Evolutionary conservation across 345 rosid genomes (phyloP).

Genomic region (Aquilaria sinensis): DNA sequence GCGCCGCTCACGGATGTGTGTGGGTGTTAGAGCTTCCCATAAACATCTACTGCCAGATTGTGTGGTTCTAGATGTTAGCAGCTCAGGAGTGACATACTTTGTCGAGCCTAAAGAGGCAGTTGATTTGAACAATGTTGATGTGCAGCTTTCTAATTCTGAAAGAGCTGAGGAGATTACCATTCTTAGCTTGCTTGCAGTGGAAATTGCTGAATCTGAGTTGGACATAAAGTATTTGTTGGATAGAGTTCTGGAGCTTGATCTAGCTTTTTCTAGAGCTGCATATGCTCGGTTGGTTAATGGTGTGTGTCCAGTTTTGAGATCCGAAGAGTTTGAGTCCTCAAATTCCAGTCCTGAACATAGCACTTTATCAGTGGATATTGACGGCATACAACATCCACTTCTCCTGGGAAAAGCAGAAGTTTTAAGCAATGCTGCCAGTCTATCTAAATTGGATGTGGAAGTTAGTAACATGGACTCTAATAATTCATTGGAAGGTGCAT

Average conservation of each 20-base stretch:
- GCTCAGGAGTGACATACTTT: constrained; percentile 86
- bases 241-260: constrained; percentile 58
- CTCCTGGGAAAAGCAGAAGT: constrained; percentile 37
- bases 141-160: constrained; percentile 58
- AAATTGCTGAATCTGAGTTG: constrained; percentile 44
- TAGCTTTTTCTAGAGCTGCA: constrained; percentile 90
- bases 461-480: constrained; percentile 16
- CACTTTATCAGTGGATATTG: constrained; percentile 49
- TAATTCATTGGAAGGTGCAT: constrained; percentile 16
- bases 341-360: constrained; percentile 16
- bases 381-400: constrained; percentile 67
- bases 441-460: constrained; percentile 15
- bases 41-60: constrained; percentile 63
- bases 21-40: constrained; percentile 67
- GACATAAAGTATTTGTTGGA: constrained; percentile 53
- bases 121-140: constrained; percentile 90
- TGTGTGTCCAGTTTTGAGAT: constrained; percentile 53
- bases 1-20: constrained; percentile 81
- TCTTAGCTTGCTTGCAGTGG: constrained; percentile 70
- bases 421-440: constrained; percentile 13
- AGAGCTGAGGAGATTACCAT: constrained; percentile 66
- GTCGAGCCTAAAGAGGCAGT: constrained; percentile 87
- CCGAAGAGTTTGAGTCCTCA: constrained; percentile 19
- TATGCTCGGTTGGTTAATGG: constrained; percentile 67
- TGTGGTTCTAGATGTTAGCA: constrained; percentile 57